phyloP scores from a whole-genome alignment of 2,329 filamentous ascomycete species.

The Pyrenochaeta sp. region DNA sequence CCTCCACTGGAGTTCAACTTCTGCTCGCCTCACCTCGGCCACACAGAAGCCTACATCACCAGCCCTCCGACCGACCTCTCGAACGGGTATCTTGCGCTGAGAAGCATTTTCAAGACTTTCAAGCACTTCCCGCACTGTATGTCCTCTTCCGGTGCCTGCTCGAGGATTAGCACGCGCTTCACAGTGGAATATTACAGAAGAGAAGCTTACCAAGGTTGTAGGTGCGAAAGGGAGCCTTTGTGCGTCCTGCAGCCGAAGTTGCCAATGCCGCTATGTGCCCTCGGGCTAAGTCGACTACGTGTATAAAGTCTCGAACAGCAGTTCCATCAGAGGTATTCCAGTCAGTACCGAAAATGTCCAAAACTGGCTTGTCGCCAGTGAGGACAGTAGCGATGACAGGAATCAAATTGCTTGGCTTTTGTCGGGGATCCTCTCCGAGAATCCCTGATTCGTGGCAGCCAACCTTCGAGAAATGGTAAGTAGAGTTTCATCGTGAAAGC shows the following conservation, averaged over 20 bases:
- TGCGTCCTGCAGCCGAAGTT: constrained; percentile 41
- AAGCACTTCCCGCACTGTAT: constrained; percentile 54
- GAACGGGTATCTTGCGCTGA: constrained; percentile 42
- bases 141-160: constrained; percentile 50
- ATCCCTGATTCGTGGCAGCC: constrained; percentile 70
- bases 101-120: constrained; percentile 48
- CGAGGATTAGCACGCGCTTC: constrained; percentile 14
- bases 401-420: constrained; percentile 69
- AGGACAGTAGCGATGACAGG: constrained; percentile 70
- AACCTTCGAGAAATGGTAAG: constrained; percentile 44
- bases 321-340: constrained; percentile 72
- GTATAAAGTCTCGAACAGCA: constrained; percentile 72
- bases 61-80: constrained; percentile 47
- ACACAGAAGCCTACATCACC: constrained; percentile 54
- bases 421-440: constrained; percentile 69
- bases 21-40: constrained; percentile 48
- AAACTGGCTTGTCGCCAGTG: constrained; percentile 59
- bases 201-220: constrained; percentile 49
- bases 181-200: neutral
- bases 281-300: constrained; percentile 69
- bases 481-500: neutral
- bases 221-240: constrained; percentile 44
- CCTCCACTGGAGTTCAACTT: constrained; percentile 49
- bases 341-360: constrained; percentile 70
- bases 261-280: constrained; percentile 69